Evolutionary conservation across 306 rosid species (phyloP), one percentile per base, ranked within the genome.

Genomic region (Hippophae tibetana): DNA sequence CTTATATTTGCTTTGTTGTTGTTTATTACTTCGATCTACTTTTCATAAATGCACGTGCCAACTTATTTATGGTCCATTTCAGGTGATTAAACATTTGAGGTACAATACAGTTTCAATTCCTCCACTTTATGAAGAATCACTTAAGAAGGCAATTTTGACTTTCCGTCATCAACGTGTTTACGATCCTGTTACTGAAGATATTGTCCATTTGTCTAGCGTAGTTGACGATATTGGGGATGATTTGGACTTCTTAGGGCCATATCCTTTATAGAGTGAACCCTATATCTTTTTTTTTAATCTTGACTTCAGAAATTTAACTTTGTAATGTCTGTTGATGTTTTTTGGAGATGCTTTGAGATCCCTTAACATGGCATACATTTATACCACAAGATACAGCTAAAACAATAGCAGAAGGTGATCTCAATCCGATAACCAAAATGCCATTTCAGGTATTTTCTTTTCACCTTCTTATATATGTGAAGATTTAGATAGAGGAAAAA

Each of bases 191-290:
- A 73, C 68, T 47, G 82, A 84, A 76, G 83, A 78, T 67, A 78
- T 88, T 59, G 88, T 82, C 41, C 86, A 88, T 69, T 81, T 88
- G 73, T 80, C 83, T 45, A 66, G 62, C 61, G 62, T 80, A 43
- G 70, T 83, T 45, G 76, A 69, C 56, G 65, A 73, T 70, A 52
- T 72, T 60, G 85, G 81, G 18, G 87, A 78, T 18, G 83, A 78
- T 65, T 67, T 82, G 53, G 88, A 92, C 74, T 92, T 92, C 69
- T 69, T 92, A 66, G 99, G 99, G 73, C 93, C 96, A 86, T 90
- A 90, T 90, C 98, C 98, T 90, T 74, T 53, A 7, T 49, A 43
- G 44, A 53, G 53, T 51, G 52, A 71, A 55, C 60, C 27, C 13
- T 69, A 31, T 14, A 43, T 14, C 45, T 5, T 54, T 62, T 56